A percentile compares a stretch with the other conserved stretches of the same genome.
Conservation (phyloP, 495 filamentous ascomycete species). For the Podospora sp. region DNA sequence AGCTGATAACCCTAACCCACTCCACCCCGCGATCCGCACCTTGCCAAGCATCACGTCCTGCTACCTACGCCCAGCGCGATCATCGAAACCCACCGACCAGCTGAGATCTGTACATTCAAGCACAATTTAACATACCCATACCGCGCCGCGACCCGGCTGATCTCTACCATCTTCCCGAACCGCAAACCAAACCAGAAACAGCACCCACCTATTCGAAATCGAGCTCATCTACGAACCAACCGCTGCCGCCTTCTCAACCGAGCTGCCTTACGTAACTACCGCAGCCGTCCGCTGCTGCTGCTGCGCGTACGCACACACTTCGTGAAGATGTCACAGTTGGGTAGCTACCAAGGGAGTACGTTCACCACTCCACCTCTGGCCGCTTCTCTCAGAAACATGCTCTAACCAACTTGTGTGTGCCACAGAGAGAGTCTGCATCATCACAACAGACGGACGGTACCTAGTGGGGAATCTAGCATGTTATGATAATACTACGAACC, state of each 20-base stretch:
- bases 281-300: neutral
- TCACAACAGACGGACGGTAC: constrained; percentile 91
- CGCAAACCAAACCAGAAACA: too few relatives aligned
- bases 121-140: too few relatives aligned
- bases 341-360: neutral
- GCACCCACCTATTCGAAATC: too few relatives aligned
- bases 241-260: too few relatives aligned
- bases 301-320: neutral
- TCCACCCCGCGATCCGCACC: neutral
- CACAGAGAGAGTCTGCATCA: constrained; percentile 84
- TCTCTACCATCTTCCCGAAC: too few relatives aligned
- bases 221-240: too few relatives aligned
- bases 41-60: neutral
- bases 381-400: neutral
- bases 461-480: constrained; percentile 80
- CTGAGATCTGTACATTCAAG: too few relatives aligned
- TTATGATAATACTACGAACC: constrained; percentile 91
- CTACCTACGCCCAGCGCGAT: too few relatives aligned
- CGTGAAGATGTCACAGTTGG: neutral
- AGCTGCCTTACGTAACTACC: too few relatives aligned
- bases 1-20: neutral
- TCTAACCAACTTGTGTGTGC: neutral
- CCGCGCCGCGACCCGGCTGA: too few relatives aligned
- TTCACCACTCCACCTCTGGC: neutral
- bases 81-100: too few relatives aligned